Percentiles rank a stretch among this genome's conserved stretches.
These are phyloP conservation scores for Thermomyces lanuginosus DNA, from an alignment of 2,329 filamentous ascomycete species.

Conservation along the genomic window DNA sequence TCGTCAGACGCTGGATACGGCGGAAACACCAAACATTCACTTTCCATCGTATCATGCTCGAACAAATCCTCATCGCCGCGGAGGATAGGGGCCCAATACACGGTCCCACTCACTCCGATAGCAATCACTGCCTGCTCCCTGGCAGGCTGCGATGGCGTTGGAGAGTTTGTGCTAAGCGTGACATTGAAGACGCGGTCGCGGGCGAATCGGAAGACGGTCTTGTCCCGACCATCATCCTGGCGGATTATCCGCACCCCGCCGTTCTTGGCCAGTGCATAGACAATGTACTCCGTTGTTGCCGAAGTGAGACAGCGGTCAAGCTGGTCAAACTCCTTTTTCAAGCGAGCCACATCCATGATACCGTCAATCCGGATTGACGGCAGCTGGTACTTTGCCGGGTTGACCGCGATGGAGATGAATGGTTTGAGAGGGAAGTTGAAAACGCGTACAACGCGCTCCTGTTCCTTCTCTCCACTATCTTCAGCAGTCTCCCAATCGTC, in stretches of 20 bases:
- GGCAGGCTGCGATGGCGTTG: constrained; percentile 31
- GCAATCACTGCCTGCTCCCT: constrained; percentile 72
- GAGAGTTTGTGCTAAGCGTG: constrained; percentile 54
- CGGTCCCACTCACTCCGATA: constrained; percentile 83
- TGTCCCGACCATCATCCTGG: constrained; percentile 82
- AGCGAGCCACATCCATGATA: constrained; percentile 78
- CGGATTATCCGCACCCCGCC: constrained; percentile 85
- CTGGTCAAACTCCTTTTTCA: constrained; percentile 97
- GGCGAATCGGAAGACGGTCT: constrained; percentile 78
- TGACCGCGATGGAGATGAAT: constrained; percentile 75
- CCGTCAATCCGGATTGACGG: constrained; percentile 57
- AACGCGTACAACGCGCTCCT: constrained; percentile 53
- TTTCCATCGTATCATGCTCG: constrained; percentile 61
- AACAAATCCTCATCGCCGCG: constrained; percentile 64
- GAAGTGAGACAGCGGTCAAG: constrained; percentile 86
- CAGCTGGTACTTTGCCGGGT: constrained; percentile 26
- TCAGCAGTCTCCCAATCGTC: constrained; percentile 88
- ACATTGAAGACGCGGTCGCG: constrained; percentile 94
- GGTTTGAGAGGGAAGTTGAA: constrained; percentile 95
- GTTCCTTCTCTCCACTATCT: constrained; percentile 48
- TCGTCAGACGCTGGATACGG: constrained; percentile 74
- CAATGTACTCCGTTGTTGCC: constrained; percentile 78
- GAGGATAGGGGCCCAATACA: constrained; percentile 84
- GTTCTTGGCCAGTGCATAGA: constrained; percentile 85
- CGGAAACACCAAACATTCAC: constrained; percentile 75